Base-by-base conservation (phyloP, 1,284 basidiomycete species). In the Phellinidium pouzarii region DNA sequence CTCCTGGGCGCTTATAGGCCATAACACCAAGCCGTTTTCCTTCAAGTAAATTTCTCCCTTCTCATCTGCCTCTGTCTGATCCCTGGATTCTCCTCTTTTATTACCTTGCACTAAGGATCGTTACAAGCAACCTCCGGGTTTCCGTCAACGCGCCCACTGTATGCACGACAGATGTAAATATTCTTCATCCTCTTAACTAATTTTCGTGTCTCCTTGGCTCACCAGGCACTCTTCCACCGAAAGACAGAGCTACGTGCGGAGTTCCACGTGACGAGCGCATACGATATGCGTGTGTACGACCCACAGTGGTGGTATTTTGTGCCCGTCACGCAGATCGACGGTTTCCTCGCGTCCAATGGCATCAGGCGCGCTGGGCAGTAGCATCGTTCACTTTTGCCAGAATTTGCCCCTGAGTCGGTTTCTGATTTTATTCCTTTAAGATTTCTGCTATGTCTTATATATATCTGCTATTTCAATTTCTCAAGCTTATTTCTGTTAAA, bases 231-330 rank as follows among this genome's bases (percentile, higher is more conserved):
- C 25, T 20, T 50, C 12, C 27, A 50, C 14, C 48, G 40, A 41
- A 50, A 45, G 31, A 45, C 53, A 44, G 48, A 54, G 22, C 29
- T 54, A 5, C 43, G 19, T 11, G 42, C 48, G 1, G 47, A 50
- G 25, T 54, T 45, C 43, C 53, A 54, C 17, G 38, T 54, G 14
- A 54, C 42, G 20, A 41, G 29, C 26, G 48, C 53, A 2, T 54
- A 54, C 26, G 53, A 54, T 27, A 46, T 45, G 36, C 48, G 40
- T 7, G 53, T 50, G 25, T 54, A 36, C 23, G 53, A 54, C 37
- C 53, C 53, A 1, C 53, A 54, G 34, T 54, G 53, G 53, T 54
- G 53, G 53, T 50, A 50, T 9, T 54, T 54, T 34, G 37, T 54
- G 37, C 53, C 53, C 22, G 48, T 46, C 4, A 23, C 25, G 5